Evolutionary conservation across 805 yeast species (phyloP).

Genomic region (Metschnikowia colocasiae): DNA sequence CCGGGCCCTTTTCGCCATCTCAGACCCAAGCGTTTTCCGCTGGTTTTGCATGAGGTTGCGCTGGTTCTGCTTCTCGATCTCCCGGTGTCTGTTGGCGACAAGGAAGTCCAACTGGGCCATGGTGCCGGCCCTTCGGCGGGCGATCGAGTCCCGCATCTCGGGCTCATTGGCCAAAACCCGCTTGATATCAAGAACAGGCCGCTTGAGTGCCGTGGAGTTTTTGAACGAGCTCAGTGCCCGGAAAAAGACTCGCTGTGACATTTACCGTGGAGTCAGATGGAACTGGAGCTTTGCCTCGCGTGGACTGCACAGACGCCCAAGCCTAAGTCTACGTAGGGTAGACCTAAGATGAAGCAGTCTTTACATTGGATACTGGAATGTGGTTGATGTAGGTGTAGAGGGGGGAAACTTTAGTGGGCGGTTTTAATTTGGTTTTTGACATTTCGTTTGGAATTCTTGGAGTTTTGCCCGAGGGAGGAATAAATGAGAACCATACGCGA

Average conservation of each 20-base stretch:
- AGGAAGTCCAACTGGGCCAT: slow-evolving; percentile 24
- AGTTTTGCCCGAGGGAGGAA: no score
- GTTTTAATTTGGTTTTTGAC: no score
- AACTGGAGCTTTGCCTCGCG: not conserved
- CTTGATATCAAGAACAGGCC: slow-evolving; percentile 17
- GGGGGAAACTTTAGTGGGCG: no score
- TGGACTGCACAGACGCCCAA: not conserved
- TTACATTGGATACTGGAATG: no score
- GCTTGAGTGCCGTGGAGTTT: slow-evolving; percentile 16
- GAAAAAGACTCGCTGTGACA: slow-evolving; percentile 1
- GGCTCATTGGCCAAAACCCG: slow-evolving; percentile 10
- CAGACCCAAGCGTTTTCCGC: slow-evolving; percentile 26
- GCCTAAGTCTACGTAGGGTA: no score
- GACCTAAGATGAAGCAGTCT: no score
- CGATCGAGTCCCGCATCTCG: slow-evolving; percentile 28
- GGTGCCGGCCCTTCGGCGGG: slow-evolving; percentile 24
- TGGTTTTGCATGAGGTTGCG: slow-evolving; percentile 27
- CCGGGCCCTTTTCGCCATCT: slow-evolving; percentile 21
- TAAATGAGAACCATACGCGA: no score
- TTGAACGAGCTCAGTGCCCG: slow-evolving; percentile 17
- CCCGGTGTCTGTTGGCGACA: slow-evolving; percentile 23
- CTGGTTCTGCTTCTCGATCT: slow-evolving; percentile 21
- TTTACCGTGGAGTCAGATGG: not conserved
- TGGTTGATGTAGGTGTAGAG: no score
- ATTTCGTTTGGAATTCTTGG: no score